Conservation (phyloP, 2,329 filamentous ascomycete species). For the Scedosporium apiospermum region DNA sequence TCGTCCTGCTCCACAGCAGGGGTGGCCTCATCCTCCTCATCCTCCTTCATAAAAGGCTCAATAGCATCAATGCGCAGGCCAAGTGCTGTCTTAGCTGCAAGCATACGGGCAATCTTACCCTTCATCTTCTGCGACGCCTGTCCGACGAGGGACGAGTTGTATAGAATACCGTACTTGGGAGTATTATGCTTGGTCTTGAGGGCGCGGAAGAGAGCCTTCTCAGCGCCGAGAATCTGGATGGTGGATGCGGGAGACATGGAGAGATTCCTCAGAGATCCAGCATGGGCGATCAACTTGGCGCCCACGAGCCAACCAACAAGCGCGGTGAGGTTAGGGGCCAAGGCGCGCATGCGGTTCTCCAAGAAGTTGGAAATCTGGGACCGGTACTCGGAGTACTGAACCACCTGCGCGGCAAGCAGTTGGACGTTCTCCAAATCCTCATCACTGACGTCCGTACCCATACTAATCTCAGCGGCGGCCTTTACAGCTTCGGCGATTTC, state of each 20-base stretch:
- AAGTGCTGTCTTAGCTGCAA: conserved; percentile 86
- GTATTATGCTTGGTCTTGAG: conserved; percentile 99
- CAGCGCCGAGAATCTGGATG: conserved; percentile 94
- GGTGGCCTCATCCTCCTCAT: conserved; percentile 47
- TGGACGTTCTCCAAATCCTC: conserved; percentile 92
- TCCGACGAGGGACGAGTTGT: conserved; percentile 86
- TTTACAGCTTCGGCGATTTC: conserved; percentile 90
- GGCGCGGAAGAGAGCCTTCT: conserved; percentile 97
- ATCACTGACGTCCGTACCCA: conserved; percentile 94
- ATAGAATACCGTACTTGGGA: conserved; percentile 94
- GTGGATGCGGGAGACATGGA: conserved; percentile 93
- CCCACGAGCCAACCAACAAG: conserved; percentile 91
- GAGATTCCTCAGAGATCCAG: conserved; percentile 87
- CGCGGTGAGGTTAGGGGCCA: conserved; percentile 89
- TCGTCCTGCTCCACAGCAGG: conserved; percentile 65
- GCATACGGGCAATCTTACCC: conserved; percentile 96
- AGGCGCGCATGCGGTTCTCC: conserved; percentile 87
- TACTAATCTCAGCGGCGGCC: conserved; percentile 88
- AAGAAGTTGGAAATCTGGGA: conserved; percentile 82
- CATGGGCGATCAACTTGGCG: conserved; percentile 87
- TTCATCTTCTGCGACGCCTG: conserved; percentile 98
- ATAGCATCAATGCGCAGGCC: conserved; percentile 82
- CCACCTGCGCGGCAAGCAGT: conserved; percentile 84
- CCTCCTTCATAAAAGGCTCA: conserved; percentile 58
- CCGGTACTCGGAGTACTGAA: conserved; percentile 85